These are phyloP conservation scores for Auricularia sp. DNA, from an alignment of 768 basidiomycete genomes.

Conservation along the genomic window DNA sequence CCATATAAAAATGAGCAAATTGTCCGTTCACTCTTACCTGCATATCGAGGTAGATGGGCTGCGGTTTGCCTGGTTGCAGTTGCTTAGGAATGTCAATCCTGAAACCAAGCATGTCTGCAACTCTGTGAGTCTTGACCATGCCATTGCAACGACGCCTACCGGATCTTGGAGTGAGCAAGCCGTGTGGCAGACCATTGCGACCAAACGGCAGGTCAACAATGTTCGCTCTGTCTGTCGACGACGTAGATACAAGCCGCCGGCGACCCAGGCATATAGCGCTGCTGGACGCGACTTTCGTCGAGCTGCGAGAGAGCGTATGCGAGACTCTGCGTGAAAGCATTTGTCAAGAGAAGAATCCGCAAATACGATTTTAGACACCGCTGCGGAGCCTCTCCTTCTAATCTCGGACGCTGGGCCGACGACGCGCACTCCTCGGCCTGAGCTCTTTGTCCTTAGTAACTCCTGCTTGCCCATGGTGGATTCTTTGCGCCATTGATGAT, in stretches of 20 bases:
- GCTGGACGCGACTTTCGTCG: neutral
- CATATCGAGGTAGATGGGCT: slow-evolving; percentile 97
- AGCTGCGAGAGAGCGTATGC: slow-evolving; percentile 4
- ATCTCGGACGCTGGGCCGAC: neutral
- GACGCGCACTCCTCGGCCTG: neutral
- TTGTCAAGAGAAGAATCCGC: neutral
- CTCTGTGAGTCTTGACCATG: slow-evolving; percentile 4
- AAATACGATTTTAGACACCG: neutral
- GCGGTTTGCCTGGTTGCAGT: slow-evolving; percentile 52
- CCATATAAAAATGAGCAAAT: too few relatives aligned
- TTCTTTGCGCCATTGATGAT: too few relatives aligned
- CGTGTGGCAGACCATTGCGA: slow-evolving; percentile 33
- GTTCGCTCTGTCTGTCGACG: slow-evolving; percentile 71
- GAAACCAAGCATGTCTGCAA: slow-evolving; percentile 82
- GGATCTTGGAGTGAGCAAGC: slow-evolving; percentile 60
- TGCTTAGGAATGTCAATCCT: slow-evolving; percentile 50
- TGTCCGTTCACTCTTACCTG: slow-evolving; percentile 41
- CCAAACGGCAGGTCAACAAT: slow-evolving; percentile 72
- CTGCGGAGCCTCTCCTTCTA: neutral
- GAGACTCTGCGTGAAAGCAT: slow-evolving; percentile 19
- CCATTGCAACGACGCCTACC: slow-evolving; percentile 31
- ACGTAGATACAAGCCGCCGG: slow-evolving; percentile 70
- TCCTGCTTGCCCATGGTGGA: too few relatives aligned
- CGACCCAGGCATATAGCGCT: slow-evolving; percentile 17
- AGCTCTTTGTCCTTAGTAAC: too few relatives aligned